These are phyloP conservation scores for Metarhizium anisopliae DNA, from an alignment of 2,329 filamentous ascomycete genomes.

Conservation along the genomic window DNA sequence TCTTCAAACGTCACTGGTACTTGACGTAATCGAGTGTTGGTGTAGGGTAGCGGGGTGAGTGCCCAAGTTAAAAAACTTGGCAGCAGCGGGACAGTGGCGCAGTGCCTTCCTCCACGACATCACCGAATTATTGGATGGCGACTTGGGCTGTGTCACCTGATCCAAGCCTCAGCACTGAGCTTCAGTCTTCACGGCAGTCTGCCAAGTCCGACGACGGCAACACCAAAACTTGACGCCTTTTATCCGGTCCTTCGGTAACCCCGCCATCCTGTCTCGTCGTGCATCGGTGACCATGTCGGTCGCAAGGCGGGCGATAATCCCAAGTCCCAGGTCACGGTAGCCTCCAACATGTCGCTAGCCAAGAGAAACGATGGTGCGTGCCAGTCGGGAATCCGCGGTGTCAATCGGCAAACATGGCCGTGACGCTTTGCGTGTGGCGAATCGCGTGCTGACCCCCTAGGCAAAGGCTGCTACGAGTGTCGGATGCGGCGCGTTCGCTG, in stretches of 20 bases:
- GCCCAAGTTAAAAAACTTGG: too few relatives aligned
- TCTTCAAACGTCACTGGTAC: too few relatives aligned
- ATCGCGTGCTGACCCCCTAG: background rate
- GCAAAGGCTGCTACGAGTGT: constrained; percentile 28
- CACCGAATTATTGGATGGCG: too few relatives aligned
- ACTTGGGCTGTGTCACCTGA: background rate
- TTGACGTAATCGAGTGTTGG: too few relatives aligned
- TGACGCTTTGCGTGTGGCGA: background rate
- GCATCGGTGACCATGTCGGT: background rate
- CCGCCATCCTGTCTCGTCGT: background rate
- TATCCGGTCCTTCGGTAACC: background rate
- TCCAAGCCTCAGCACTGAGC: background rate
- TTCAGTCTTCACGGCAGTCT: background rate
- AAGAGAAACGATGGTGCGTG: constrained; percentile 17
- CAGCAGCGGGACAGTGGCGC: background rate
- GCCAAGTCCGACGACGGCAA: background rate
- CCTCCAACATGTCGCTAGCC: constrained; percentile 15
- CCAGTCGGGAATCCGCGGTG: background rate
- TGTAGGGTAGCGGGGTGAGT: too few relatives aligned
- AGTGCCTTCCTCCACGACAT: background rate
- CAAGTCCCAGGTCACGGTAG: background rate
- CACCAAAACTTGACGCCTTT: background rate
- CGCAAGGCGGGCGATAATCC: background rate
- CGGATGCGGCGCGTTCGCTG: constrained; percentile 28
- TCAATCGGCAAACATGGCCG: background rate